Evolutionary conservation across 345 rosid genomes (phyloP).

Genomic region (Erysimum cheiranthoides): DNA sequence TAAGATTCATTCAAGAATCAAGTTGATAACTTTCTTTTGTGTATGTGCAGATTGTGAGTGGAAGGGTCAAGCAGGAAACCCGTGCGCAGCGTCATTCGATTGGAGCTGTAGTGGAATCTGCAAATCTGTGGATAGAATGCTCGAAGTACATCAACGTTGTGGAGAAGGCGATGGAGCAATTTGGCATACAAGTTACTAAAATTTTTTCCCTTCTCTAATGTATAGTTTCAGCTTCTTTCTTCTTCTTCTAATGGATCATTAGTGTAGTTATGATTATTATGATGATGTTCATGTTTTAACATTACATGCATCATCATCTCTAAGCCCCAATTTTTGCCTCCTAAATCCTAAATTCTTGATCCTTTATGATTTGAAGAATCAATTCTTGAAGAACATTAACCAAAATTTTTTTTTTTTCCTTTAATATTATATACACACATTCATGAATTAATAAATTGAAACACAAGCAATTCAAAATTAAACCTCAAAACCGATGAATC

Average conservation of each 20-base stretch:
- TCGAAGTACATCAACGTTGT: conserved; percentile 63
- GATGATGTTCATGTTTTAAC: conserved; percentile 29
- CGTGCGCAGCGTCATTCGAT: conserved; percentile 86
- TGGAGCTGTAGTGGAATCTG: conserved; percentile 93
- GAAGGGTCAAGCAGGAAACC: conserved; percentile 78
- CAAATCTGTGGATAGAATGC: conserved; percentile 85
- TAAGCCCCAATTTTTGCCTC: conserved; percentile 27
- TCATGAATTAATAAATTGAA: conserved; percentile 15
- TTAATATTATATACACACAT: conserved; percentile 5
- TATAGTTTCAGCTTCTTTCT: conserved; percentile 33
- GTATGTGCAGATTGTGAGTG: conserved; percentile 64
- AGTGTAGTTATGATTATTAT: conserved; percentile 24
- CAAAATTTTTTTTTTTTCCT: not conserved
- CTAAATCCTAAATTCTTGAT: conserved; percentile 8
- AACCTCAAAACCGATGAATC: conserved; percentile 27
- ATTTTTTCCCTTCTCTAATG: not conserved
- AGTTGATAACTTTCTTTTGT: not conserved
- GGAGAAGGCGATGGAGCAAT: conserved; percentile 77
- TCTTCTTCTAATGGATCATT: conserved; percentile 22
- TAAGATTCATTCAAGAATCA: conserved; percentile 19
- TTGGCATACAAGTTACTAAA: conserved; percentile 49
- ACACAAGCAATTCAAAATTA: not conserved
- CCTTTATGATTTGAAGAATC: not conserved
- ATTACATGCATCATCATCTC: conserved; percentile 11
- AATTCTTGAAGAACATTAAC: not conserved